Evolutionary conservation across 805 yeast genomes (phyloP), one percentile per base, ranked within the genome.

Genomic region (Naumovozyma baii): DNA sequence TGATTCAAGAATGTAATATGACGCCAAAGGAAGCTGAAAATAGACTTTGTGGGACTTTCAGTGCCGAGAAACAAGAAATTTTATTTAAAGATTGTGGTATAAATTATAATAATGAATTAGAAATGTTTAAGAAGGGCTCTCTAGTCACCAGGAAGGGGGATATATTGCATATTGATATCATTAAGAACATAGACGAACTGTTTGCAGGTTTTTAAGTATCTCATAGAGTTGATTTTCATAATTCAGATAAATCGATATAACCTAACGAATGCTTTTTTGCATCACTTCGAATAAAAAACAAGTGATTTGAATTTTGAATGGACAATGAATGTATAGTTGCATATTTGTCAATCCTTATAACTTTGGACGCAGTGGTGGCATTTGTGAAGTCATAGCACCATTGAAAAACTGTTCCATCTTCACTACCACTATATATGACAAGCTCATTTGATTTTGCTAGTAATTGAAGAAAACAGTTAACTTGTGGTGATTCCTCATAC

Each of bases 21-120:
- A 72, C 81, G 0, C 77, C 94, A 0, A 74, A 75, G 46, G 92
- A 86, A 29, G 94, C 97, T 0, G 96, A 92, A 52, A 69, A 76
- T 36, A 67, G 61, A 47, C 69, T 92, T 25, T 70, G 73, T 40
- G 96, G 96, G 1, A 84, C 97, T 0, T 52, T 85, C 1, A 68
- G 95, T 13, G 66, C 76, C 20, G 96, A 90, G 52, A 92, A 92
- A 57, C 83, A 92, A 55, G 98, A 92, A 57, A 78, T 92, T 2
- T 58, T 92, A 43, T 92, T 83, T 54, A 63, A 70, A 17, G 73
- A 78, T 43, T 83, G 88, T 60, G 83, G 83, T 0, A 78, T 90
- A 33, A 92, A 92, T 55, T 92, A 92, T 62, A 92, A 92, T 57
- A 76, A 84, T 47, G 96, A 90, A 61, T 83, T 83, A 0, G 96